Base-by-base conservation (phyloP, 2,329 filamentous ascomycete genomes). In the Hypoxylon sp. region DNA sequence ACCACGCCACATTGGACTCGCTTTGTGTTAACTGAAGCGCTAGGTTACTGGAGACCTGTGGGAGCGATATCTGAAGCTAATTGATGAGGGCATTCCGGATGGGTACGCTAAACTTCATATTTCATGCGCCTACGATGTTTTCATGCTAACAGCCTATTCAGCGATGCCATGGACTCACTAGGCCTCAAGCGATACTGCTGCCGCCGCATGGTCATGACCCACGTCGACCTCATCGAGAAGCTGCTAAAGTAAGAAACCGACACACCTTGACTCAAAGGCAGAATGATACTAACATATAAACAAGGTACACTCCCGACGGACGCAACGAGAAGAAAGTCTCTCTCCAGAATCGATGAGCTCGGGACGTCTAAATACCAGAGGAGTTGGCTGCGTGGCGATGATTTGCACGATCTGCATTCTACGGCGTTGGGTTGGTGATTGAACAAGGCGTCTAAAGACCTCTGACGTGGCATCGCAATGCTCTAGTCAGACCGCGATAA, bases 141-240 rank as follows among this genome's bases (percentile, higher is more conserved):
- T 17, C 9, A 28, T 55, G 32, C 78, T 81, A 64, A 82, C 69
- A 23, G 13, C 50, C n/a, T 17, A 51, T 43, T 7, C 59, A 77
- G 96, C 77, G 94, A 98, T 79, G 96, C 95, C 45, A 97, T 99
- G 91, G 94, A 98, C 81, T 88, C 94, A 79, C 90, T 99, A 58
- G 94, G 94, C 62, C 91, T 97, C 77, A 95, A 93, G 82, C 90
- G 96, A 75, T 99, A 99, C 85, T 99, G 96, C 88, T 99, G 96
- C 85, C 93, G 96, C 75, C 92, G 96, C 77, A 99, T 99, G 96
- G 90, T 99, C 81, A 98, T 99, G 92, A 99, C 96, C 66, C 96
- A 99, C 82, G 96, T 99, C 76, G 96, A 99, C 80, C 86, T 99
- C 69, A 98, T 99, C 75, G 96, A 99, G 86, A 99, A 99, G 84